A percentile compares a stretch with the other conserved stretches of the same genome.
These are phyloP conservation scores for Helianthus annuus DNA, from an alignment of 129 eudicot species.

Conservation along the genomic window HanXRQr2.0-SUNRISE NC_035444.2:4702101-4702600, in stretches of 20 bases:
- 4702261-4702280: conserved; percentile 57
- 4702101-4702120: conserved; percentile 31
- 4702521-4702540: conserved; percentile 81
- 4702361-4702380: conserved; percentile 75
- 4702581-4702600: no score
- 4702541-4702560: conserved; percentile 85
- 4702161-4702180: neutral
- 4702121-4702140: neutral
- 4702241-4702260: conserved; percentile 65
- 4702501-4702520: conserved; percentile 78
- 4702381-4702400: conserved; percentile 92
- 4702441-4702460: conserved; percentile 85
- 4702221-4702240: conserved; percentile 72
- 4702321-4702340: conserved; percentile 78
- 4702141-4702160: neutral
- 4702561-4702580: neutral
- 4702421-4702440: conserved; percentile 91
- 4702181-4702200: conserved; percentile 79
- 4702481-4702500: conserved; percentile 93
- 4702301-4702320: conserved; percentile 88
- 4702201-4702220: conserved; percentile 77
- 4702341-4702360: conserved; percentile 33
- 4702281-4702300: conserved; percentile 37
- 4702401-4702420: conserved; percentile 91
- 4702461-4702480: conserved; percentile 94